A percentile compares a stretch with the other conserved stretches of the same genome.
phyloP scores from a whole-genome alignment of 495 filamentous ascomycete species.

The Thozetella sp. region DNA sequence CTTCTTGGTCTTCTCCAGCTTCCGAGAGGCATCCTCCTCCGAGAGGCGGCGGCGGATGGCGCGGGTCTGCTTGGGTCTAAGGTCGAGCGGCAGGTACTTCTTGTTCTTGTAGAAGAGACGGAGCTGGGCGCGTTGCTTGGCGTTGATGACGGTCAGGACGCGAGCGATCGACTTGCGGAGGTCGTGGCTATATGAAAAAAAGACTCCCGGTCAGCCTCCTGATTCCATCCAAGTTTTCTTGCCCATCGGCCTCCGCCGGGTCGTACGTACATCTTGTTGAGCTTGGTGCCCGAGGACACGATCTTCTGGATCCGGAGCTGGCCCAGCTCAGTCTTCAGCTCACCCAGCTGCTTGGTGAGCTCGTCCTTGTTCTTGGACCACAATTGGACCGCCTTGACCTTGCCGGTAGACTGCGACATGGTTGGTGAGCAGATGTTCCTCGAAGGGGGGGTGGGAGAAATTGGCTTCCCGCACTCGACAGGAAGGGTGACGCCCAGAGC shows the following conservation, averaged over 20 bases:
- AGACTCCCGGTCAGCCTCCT: constrained; percentile 15
- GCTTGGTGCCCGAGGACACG: constrained; percentile 86
- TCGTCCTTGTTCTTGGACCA: constrained; percentile 99
- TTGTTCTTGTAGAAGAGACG: constrained; percentile 99
- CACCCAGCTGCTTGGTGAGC: constrained; percentile 83
- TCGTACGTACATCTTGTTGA: constrained; percentile 88
- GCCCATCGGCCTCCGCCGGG: constrained; percentile 1
- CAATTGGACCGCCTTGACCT: constrained; percentile 92
- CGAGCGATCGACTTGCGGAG: constrained; percentile 99
- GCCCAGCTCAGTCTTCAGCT: constrained; percentile 92
- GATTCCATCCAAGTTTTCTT: constrained; percentile 5
- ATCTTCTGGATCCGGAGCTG: constrained; percentile 98
- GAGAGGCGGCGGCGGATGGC: constrained; percentile 91
- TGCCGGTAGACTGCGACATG: constrained; percentile 72
- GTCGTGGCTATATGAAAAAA: constrained; percentile 72
- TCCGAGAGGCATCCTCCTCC: constrained; percentile 78
- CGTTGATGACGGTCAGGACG: constrained; percentile 98
- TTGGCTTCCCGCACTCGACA: too few species aligned
- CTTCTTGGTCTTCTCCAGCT: constrained; percentile 93
- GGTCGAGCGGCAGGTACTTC: constrained; percentile 97
- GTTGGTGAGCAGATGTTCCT: constrained; percentile 24
- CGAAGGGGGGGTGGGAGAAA: constrained; percentile 7
- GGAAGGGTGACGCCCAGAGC: too few species aligned
- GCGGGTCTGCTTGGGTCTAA: constrained; percentile 95
- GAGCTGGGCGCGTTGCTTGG: constrained; percentile 95